Evolutionary conservation across 176 grass and related monocot genomes (phyloP).

Genomic region (Olyra latifolia): DNA sequence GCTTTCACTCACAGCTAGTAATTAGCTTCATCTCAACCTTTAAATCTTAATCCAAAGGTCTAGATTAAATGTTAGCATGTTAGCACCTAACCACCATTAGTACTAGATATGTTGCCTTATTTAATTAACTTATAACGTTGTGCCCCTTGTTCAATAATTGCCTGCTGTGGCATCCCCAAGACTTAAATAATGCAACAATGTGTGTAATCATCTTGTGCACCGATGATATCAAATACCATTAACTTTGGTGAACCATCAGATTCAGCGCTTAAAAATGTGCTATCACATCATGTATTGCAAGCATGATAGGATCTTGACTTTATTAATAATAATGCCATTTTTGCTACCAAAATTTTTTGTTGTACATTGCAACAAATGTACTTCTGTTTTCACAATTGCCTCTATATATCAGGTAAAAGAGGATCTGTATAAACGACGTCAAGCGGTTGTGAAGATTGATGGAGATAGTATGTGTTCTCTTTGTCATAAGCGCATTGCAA

Average conservation of each 20-base stretch:
- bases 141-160: conserved; percentile 5
- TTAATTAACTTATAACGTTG: neutral
- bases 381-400: conserved; percentile 25
- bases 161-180: neutral
- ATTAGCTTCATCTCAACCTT: too few species aligned
- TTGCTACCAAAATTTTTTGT: neutral
- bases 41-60: too few species aligned
- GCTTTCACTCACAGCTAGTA: too few species aligned
- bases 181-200: conserved; percentile 12
- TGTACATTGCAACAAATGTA: neutral
- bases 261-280: neutral
- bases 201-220: neutral
- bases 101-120: too few species aligned
- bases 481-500: conserved; percentile 87
- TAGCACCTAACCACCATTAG: too few species aligned
- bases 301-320: neutral
- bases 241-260: conserved; percentile 1
- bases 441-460: conserved; percentile 85
- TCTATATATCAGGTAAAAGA: conserved; percentile 76
- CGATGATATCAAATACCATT: neutral
- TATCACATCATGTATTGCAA: conserved; percentile 18
- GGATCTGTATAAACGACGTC: conserved; percentile 72
- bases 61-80: too few species aligned
- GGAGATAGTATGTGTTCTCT: conserved; percentile 89
- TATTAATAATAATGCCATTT: neutral